Base-by-base conservation (phyloP, 805 yeast species). In the Yarrowia deformans region DNA sequence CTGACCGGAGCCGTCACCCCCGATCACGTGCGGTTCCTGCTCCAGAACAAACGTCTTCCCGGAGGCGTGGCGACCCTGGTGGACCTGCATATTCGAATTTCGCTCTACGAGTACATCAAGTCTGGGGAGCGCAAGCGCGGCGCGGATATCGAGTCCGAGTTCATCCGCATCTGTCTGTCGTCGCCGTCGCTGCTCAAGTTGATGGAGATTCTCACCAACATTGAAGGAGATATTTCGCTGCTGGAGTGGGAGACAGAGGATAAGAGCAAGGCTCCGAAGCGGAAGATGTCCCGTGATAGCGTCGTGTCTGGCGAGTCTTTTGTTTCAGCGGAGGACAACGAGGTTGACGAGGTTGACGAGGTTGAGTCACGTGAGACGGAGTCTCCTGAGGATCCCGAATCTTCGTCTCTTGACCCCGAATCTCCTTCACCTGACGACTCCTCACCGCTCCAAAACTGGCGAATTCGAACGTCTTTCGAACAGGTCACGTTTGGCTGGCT, bases 401-500 rank as follows among this genome's bases (percentile, higher is more conserved):
- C n/a, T n/a, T n/a, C n/a, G n/a, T 1, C 14, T 4, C 16, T n/a
- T 40, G n/a, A 23, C 3, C n/a, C n/a, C n/a, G 29, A 23, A 23
- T 2, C 29, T 23, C 4, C 29, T 23, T 4, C 29, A 23, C 29
- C 4, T 2, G n/a, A 3, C n/a, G 63, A 55, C 35, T 29, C 48
- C 32, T 60, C 68, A 0, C 46, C 43, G 7, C 48, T 63, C 3
- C 50, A 32, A 10, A 49, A 63, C 56, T 63, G 68, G 68, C 55
- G 68, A 19, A 48, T 63, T 14, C 34, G 68, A 63, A 63, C 68
- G n/a, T 67, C 72, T 5, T 67, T 76, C 46, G 66, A 87, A 72
- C 85, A 89, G 71, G 81, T 90, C 70, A 90, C 96, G 71, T 70
- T 90, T 42, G 97, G 97, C 0, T 91, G 97, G 93, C 75, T 90